Conservation (phyloP, 2,329 filamentous ascomycete species). For the Helminthosporium solani region DNA sequence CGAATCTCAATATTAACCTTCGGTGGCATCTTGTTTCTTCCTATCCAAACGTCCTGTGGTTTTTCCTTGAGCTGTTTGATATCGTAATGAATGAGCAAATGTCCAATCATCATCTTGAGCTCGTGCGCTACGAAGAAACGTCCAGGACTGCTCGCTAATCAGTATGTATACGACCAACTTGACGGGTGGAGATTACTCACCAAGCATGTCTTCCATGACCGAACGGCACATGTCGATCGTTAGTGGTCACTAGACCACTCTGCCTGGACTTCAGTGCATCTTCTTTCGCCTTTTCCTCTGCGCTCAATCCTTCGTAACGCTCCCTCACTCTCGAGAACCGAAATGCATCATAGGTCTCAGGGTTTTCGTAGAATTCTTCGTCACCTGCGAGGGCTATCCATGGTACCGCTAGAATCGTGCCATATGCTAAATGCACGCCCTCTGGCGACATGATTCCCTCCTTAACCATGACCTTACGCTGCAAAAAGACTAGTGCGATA, state of each 20-base stretch:
- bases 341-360: conserved; percentile 25
- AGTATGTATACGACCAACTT: conserved; percentile 19
- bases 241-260: conserved; percentile 57
- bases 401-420: conserved; percentile 19
- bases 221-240: conserved; percentile 54
- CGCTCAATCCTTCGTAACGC: conserved; percentile 18
- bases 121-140: conserved; percentile 42
- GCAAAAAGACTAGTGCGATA: conserved; percentile 50
- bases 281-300: conserved; percentile 18
- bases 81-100: conserved; percentile 43
- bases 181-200: conserved; percentile 19
- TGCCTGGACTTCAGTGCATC: conserved; percentile 37
- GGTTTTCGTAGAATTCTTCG: conserved; percentile 14
- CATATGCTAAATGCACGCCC: conserved; percentile 23
- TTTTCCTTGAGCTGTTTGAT: conserved; percentile 27
- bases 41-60: conserved; percentile 24
- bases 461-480: conserved; percentile 55
- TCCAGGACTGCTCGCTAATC: conserved; percentile 30
- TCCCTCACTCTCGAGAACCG: conserved; percentile 25
- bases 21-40: conserved; percentile 19
- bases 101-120: conserved; percentile 41
- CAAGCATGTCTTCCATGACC: conserved; percentile 57
- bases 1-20: conserved; percentile 16
- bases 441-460: conserved; percentile 86
- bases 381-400: conserved; percentile 22